Base-by-base conservation (phyloP, 257 asterid genomes). In the Hygrophila difformis region DNA sequence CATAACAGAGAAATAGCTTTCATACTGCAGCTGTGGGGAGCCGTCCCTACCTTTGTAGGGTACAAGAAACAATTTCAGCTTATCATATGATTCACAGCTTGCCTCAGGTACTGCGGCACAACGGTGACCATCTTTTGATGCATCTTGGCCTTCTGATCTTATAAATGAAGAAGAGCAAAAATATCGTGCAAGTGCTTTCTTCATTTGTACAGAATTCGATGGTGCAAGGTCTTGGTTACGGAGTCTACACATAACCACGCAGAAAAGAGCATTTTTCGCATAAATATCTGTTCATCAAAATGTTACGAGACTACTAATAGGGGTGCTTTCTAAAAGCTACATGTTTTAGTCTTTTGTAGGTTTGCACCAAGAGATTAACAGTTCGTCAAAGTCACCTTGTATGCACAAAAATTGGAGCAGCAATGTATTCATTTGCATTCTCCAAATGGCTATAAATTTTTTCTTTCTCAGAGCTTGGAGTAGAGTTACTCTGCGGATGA, bases 341-440 rank as follows among this genome's bases (percentile, higher is more conserved):
- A n/a, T n/a, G n/a, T n/a, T n/a, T n/a, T n/a, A n/a, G n/a, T n/a
- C n/a, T n/a, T n/a, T n/a, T n/a, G n/a, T n/a, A n/a, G n/a, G n/a
- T n/a, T 39, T 46, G 53, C 33, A 48, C 19, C 31, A 18, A 14
- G 45, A 48, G 33, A 15, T 17, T 24, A 39, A n/a, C n/a, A 22
- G 34, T 24, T 21, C 42, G 59, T 35, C 8, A 39, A 61, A 46
- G 59, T 63, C 67, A 87, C 96, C 87, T 82, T 18, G 93, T 73
- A 65, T 79, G 93, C 64, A 89, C 94, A 54, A 85, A 82, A 51
- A 89, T 60, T 21, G 86, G 94, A 61, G 78, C 35, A 18, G 94
- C 94, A 67, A 89, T 70, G 68, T 79, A 79, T 34, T 85, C 87
- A 1, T 70, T 79, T 54, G 72, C 80, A 14, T 39, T 56, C 35